A percentile compares a stretch with the other conserved stretches of the same genome.
Evolutionary conservation across 2,329 filamentous ascomycete species (phyloP).

Genomic region (Colletotrichum lupini): DNA sequence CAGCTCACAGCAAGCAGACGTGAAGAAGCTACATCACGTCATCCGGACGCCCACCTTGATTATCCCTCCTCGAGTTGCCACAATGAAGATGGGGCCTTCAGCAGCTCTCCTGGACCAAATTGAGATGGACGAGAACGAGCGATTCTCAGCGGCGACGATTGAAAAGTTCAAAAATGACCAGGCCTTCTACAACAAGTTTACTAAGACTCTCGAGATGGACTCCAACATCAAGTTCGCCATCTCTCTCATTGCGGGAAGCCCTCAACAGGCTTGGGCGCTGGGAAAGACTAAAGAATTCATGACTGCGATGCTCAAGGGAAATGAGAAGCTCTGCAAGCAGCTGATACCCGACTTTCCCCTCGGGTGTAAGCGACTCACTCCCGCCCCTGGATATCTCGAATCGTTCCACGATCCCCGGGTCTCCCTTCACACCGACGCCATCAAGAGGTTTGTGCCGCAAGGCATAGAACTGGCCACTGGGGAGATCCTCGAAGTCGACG

Average conservation of each 20-base stretch:
- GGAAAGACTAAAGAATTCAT: conserved; percentile 58
- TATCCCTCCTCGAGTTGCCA: conserved; percentile 48
- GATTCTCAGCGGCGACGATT: conserved; percentile 51
- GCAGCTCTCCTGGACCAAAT: conserved; percentile 40
- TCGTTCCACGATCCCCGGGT: conserved; percentile 42
- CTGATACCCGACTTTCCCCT: conserved; percentile 62
- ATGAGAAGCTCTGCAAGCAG: conserved; percentile 60
- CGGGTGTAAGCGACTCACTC: conserved; percentile 61
- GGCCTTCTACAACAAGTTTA: conserved; percentile 57
- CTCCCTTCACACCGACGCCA: conserved; percentile 44
- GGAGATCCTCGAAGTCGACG: conserved; percentile 62
- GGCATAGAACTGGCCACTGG: conserved; percentile 61
- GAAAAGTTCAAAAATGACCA: conserved; percentile 58
- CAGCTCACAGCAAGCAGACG: conserved; percentile 43
- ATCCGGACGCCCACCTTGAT: conserved; percentile 57
- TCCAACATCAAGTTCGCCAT: conserved; percentile 55
- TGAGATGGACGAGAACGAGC: conserved; percentile 38
- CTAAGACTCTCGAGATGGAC: conserved; percentile 58
- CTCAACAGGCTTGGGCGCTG: conserved; percentile 53
- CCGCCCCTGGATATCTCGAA: conserved; percentile 61
- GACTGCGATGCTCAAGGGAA: conserved; percentile 56
- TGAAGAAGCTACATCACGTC: conserved; percentile 53
- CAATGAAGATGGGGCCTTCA: conserved; percentile 47
- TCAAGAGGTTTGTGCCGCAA: conserved; percentile 57
- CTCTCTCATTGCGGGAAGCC: conserved; percentile 54